Conservation (phyloP, 2,329 filamentous ascomycete genomes). For the Plectosphaerella cucumerina region DNA sequence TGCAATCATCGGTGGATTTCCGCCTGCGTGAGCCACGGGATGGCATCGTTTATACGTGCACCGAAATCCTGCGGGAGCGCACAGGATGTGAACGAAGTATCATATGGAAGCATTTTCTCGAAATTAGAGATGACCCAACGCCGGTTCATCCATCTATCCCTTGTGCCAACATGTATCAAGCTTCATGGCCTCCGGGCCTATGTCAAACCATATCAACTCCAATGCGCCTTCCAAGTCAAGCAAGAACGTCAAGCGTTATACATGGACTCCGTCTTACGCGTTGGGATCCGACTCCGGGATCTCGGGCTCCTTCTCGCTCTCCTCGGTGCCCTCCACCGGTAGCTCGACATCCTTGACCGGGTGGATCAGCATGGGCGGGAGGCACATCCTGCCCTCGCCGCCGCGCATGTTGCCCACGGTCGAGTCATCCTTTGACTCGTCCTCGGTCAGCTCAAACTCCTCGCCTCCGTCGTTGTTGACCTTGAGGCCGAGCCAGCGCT, state of each 20-base stretch:
- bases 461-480: slow-evolving; percentile 78
- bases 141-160: no score
- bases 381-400: slow-evolving; percentile 82
- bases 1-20: no score
- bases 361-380: slow-evolving; percentile 85
- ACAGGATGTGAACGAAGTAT: no score
- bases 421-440: slow-evolving; percentile 44
- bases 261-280: slow-evolving; percentile 20
- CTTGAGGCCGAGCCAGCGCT: slow-evolving; percentile 78
- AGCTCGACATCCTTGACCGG: slow-evolving; percentile 75
- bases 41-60: no score
- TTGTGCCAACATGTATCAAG: no score
- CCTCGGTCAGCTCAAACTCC: slow-evolving; percentile 62
- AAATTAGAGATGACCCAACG: no score
- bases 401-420: slow-evolving; percentile 52
- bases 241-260: slow-evolving; percentile 6
- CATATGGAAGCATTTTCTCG: no score
- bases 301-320: slow-evolving; percentile 25
- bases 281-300: slow-evolving; percentile 47
- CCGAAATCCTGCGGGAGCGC: no score
- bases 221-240: slow-evolving; percentile 9
- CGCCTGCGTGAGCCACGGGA: no score
- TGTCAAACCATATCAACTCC: slow-evolving; percentile 9
- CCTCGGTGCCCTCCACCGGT: slow-evolving; percentile 54
- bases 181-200: slow-evolving; percentile 5